Evolutionary conservation across 441 rosid genomes (phyloP), one percentile per base, ranked within the genome.

Genomic region (Euphorbia celastroides): DNA sequence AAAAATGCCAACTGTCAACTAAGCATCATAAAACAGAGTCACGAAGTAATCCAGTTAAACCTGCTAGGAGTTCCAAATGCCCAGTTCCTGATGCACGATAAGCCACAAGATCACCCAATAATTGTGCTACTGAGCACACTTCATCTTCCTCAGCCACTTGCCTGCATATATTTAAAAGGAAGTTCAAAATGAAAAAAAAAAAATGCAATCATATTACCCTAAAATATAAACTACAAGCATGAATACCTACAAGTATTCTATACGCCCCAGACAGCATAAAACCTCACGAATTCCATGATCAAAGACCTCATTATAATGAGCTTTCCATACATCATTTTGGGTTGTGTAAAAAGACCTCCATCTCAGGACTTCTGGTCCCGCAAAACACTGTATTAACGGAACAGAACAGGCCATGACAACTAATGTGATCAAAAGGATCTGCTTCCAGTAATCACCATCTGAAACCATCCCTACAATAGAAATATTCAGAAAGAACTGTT

Each of bases 61-160:
- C 93, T 75, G 95, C 86, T 79, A 93, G 76, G 68, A 93, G 89
- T 71, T 90, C 94, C 83, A 93, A 74, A 71, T 93, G 98, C 11
- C 98, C 97, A 48, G 93, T 86, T 71, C 96, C 98, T 25, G 91
- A 80, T 66, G 97, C 97, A 30, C 94, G 95, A 73, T 90, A 93
- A 44, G 97, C 79, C 74, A 93, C 97, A 77, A 93, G 97, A 70
- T 93, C 91, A 70, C 95, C 98, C 51, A 88, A 70, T 54, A 93
- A 72, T 70, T 74, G 79, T 72, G 97, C 96, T 57, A 93, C 93
- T 7, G 96, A 87, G 75, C 83, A 81, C 65, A 93, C 87, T 81
- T 93, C 98, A 67, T 93, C 97, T 75, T 88, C 98, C 78, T 90
- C 90, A 8, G 82, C 72, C 26, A 71, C 84, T 62, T 78, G 78